Evolutionary conservation across 176 grass and related monocot species (phyloP), one percentile per base, ranked within the genome.

Genomic region (Aegilops longissima): DNA sequence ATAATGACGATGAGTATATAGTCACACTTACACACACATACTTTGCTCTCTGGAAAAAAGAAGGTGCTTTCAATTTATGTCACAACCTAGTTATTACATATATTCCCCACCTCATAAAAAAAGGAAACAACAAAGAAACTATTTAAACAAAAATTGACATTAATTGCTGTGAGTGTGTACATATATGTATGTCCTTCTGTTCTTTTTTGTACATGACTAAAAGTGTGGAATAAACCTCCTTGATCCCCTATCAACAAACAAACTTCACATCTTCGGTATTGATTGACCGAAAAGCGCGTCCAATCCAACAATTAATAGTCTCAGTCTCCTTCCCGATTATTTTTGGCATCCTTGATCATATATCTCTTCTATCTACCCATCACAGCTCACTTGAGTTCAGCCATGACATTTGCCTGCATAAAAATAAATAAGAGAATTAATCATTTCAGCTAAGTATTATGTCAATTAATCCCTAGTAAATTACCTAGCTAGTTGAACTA

Each of bases 141-240:
- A 67, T 66, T 51, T 6, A 74, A 89, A 80, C 47, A 77, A 86
- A 74, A 87, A 67, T n/a, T 12, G 51, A 47, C 68, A 64, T 30
- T 76, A 74, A 74, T 52, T 77, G 54, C 14, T 24, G 64, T 92
- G 81, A 81, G 90, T 86, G 90, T 82, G 72, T 83, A 82, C 27
- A 40, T 70, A 66, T 81, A 65, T 81, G 25, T 78, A 33, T 90
- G n/a, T 70, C 33, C 31, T 65, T 56, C 0, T 84, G 42, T 77
- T 52, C 69, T 78, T 6, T 64, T 92, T 71, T 86, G 80, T 92
- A 92, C 81, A 93, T 71, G 42, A 29, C 38, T 87, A 81, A 65
- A 77, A 73, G 76, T 82, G 80, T 82, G 76, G 69, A 68, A 16
- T 27, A 77, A 59, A 66, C 84, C 69, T 70, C 69, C 68, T 49